Percentiles rank a stretch among this genome's conserved stretches.
Evolutionary conservation across 352 stramenopile genomes (phyloP).

Genomic region (Phytophthora vignae): DNA sequence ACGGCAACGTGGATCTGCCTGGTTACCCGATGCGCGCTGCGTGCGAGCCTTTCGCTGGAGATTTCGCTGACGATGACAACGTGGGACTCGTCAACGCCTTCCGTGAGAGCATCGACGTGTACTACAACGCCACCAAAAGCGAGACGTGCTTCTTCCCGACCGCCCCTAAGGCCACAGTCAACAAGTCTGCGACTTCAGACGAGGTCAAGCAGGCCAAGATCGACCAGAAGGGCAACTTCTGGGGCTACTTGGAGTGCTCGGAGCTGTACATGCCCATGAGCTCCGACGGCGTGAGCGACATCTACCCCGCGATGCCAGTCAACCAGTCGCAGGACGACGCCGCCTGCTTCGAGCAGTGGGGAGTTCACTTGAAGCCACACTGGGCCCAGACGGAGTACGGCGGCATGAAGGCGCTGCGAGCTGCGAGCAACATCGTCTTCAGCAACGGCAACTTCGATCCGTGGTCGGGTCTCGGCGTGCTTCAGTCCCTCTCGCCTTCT

Average conservation of each 20-base stretch:
- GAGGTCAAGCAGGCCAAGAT: conserved; percentile 45
- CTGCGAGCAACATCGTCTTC: conserved; percentile 73
- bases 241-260: conserved; percentile 59
- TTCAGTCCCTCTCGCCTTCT: conserved; percentile 44
- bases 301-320: conserved; percentile 37
- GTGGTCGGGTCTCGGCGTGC: conserved; percentile 63
- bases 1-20: conserved; percentile 45
- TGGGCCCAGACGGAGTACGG: conserved; percentile 59
- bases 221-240: conserved; percentile 49
- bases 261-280: conserved; percentile 60
- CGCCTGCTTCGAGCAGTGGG: conserved; percentile 49
- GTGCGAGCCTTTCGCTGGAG: conserved; percentile 38
- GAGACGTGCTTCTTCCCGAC: conserved; percentile 45
- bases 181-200: conserved; percentile 16
- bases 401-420: conserved; percentile 52
- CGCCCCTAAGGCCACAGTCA: not conserved
- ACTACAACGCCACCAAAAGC: conserved; percentile 55
- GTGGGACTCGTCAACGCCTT: conserved; percentile 39
- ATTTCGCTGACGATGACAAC: conserved; percentile 32
- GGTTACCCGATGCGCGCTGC: conserved; percentile 48
- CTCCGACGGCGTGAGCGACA: conserved; percentile 48
- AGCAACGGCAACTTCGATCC: conserved; percentile 74
- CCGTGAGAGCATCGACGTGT: conserved; percentile 50
- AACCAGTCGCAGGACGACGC: conserved; percentile 43
- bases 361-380: conserved; percentile 52